These are phyloP conservation scores for Logfia minima DNA, from an alignment of 129 eudicot genomes.

Conservation along the genomic window DNA sequence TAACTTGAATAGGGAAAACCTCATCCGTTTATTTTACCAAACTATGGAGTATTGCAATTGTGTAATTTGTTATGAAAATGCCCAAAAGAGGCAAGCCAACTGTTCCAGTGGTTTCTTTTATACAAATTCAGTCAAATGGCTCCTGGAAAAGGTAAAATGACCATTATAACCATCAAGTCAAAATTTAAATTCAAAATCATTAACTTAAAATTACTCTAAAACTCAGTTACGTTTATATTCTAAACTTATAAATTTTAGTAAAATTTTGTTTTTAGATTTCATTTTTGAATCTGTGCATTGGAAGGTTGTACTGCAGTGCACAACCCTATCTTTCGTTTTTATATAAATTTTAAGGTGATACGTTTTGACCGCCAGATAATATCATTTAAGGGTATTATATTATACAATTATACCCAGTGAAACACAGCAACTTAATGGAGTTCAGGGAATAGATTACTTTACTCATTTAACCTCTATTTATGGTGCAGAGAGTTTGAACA, in stretches of 20 bases:
- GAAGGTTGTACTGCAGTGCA: neutral
- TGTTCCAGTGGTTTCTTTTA: neutral
- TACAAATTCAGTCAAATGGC: neutral
- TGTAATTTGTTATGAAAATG: neutral
- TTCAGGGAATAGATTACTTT: constrained; percentile 6
- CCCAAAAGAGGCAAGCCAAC: neutral
- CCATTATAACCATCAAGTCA: neutral
- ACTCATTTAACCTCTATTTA: neutral
- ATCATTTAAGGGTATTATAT: neutral
- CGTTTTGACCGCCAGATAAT: neutral
- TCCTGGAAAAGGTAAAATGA: neutral
- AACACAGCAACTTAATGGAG: neutral
- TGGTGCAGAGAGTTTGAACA: constrained; percentile 88
- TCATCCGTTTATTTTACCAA: no score
- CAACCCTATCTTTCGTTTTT: neutral
- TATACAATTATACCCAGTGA: neutral
- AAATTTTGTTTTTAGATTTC: neutral
- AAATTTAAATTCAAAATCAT: neutral
- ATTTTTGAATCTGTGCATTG: neutral
- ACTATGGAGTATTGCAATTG: neutral
- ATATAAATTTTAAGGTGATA: neutral
- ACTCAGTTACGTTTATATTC: neutral
- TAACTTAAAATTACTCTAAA: neutral
- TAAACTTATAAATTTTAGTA: no score
- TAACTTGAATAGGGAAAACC: no score